Percentiles rank a stretch among this genome's conserved stretches.
phyloP scores from a whole-genome alignment of 371 early-diverging fungal species.

The Smittium culicis region DNA sequence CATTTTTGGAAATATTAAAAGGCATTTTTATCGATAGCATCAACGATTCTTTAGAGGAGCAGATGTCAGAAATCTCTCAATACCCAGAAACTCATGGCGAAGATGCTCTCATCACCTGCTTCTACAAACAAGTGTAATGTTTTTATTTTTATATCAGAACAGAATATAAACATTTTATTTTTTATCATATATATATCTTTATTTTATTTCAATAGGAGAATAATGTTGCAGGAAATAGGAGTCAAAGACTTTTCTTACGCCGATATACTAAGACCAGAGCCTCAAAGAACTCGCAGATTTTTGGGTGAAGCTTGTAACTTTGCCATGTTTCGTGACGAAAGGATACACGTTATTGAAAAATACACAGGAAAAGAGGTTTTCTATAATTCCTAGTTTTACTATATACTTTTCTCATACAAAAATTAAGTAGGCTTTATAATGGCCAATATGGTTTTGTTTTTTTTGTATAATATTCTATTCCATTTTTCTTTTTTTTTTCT shows the following conservation, averaged over 20 bases:
- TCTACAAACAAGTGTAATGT: conserved; percentile 33
- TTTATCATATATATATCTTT: not conserved
- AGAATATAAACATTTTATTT: not conserved
- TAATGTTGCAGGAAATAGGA: conserved; percentile 49
- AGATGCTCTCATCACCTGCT: conserved; percentile 27
- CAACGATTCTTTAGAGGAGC: conserved; percentile 25
- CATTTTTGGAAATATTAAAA: conserved; percentile 40
- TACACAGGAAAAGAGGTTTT: conserved; percentile 27
- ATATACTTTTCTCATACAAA: too few species aligned
- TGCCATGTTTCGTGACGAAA: conserved; percentile 72
- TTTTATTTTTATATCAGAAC: not conserved
- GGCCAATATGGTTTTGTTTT: too few species aligned
- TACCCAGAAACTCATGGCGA: conserved; percentile 37
- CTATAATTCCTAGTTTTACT: too few species aligned
- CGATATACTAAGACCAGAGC: conserved; percentile 59
- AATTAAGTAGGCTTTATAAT: too few species aligned
- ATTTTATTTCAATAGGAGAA: conserved; percentile 10
- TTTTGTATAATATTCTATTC: too few species aligned
- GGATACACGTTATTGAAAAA: conserved; percentile 33
- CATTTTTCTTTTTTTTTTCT: not conserved
- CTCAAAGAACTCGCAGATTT: conserved; percentile 41
- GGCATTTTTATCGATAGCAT: conserved; percentile 37
- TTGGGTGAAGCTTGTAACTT: conserved; percentile 70
- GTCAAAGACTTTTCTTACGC: conserved; percentile 50
- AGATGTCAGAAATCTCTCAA: conserved; percentile 36